Percentiles rank a stretch among this genome's conserved stretches.
phyloP scores from a whole-genome alignment of 1,139 yeast genomes.

The Yamadazyma mexicana region DNA sequence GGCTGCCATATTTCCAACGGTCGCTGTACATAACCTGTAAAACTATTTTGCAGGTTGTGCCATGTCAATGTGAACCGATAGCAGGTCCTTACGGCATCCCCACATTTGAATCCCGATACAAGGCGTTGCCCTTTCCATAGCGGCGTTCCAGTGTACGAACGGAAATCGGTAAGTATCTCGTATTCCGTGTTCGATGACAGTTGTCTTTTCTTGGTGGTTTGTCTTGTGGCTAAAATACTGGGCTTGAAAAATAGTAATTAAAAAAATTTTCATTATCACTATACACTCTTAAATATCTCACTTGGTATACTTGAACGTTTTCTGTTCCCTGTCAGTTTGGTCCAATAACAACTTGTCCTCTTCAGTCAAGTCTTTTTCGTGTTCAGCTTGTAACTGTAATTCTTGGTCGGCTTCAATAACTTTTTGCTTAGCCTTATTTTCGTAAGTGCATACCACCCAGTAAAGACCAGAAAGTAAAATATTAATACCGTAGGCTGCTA shows the following conservation, averaged over 20 bases:
- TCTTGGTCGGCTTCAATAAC: conserved; percentile 11
- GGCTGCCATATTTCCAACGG: neutral
- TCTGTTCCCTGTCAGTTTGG: conserved; percentile 27
- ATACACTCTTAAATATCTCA: neutral
- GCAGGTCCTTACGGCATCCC: conserved; percentile 1
- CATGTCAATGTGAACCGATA: neutral
- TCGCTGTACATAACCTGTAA: neutral
- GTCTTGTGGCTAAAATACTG: too few species aligned
- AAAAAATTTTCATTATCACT: neutral
- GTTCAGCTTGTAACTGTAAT: conserved; percentile 10
- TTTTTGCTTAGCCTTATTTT: conserved; percentile 21
- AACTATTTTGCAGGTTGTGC: neutral
- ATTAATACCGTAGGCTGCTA: conserved; percentile 23
- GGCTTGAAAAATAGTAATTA: too few species aligned
- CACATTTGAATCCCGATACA: neutral
- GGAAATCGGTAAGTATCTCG: too few species aligned
- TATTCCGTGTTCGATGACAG: too few species aligned
- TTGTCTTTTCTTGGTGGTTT: too few species aligned
- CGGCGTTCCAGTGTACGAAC: too few species aligned
- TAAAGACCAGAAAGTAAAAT: conserved; percentile 24
- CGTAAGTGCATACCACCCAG: conserved; percentile 24
- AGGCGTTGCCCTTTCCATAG: too few species aligned
- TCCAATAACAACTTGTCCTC: conserved; percentile 24
- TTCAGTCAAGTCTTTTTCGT: conserved; percentile 13
- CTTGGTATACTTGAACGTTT: conserved; percentile 24